phyloP scores from a whole-genome alignment of 768 basidiomycete genomes.

The Chalciporus piperatus region DNA sequence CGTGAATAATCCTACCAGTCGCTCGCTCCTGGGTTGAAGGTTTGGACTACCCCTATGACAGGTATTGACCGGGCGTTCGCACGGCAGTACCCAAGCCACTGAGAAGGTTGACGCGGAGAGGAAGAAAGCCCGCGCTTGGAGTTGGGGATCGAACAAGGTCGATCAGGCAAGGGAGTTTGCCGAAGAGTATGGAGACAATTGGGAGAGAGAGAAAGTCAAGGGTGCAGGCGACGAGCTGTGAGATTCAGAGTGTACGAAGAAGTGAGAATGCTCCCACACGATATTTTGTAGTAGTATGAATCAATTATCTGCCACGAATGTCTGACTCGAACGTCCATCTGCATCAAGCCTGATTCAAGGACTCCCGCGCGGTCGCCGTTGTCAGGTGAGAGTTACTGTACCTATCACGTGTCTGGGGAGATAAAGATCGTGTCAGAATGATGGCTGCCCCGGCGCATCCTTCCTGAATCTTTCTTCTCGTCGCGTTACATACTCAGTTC shows the following conservation, averaged over 20 bases:
- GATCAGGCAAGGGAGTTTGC: constrained; percentile 21
- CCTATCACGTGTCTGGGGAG: background rate
- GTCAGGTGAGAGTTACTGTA: no score
- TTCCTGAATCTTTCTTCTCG: background rate
- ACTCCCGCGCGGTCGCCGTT: no score
- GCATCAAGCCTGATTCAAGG: no score
- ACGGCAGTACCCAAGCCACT: constrained; percentile 23
- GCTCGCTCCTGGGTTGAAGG: background rate
- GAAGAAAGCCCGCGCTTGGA: constrained; percentile 15
- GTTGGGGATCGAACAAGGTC: constrained; percentile 24
- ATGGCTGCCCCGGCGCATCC: background rate
- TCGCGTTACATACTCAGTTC: background rate
- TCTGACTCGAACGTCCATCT: no score
- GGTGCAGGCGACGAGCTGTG: constrained; percentile 31
- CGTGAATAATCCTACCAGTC: background rate
- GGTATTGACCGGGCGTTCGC: constrained; percentile 40
- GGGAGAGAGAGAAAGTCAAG: constrained; percentile 23
- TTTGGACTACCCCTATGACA: constrained; percentile 8
- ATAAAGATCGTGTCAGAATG: background rate
- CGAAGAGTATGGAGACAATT: constrained; percentile 22
- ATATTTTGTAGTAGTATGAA: no score
- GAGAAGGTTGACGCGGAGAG: constrained; percentile 26
- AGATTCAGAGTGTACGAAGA: no score
- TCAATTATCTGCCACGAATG: no score
- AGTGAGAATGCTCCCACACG: no score